These are phyloP conservation scores for Gymnopus androsaceus DNA, from an alignment of 1,284 basidiomycete species.

Conservation along the genomic window DNA sequence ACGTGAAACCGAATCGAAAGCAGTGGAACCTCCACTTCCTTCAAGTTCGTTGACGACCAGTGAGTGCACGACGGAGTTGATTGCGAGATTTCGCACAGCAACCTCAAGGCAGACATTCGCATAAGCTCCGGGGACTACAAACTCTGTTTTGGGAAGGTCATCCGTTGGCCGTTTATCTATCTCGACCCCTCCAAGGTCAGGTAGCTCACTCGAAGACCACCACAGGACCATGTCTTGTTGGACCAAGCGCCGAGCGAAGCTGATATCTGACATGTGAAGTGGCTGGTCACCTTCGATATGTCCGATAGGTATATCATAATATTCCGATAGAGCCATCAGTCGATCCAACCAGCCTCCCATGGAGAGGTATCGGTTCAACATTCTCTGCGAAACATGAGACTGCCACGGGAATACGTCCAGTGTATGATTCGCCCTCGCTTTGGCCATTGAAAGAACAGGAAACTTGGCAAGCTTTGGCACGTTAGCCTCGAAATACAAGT, in stretches of 20 bases:
- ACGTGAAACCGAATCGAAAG: slow-evolving; percentile 91
- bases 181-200: slow-evolving; percentile 94
- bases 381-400: slow-evolving; percentile 68
- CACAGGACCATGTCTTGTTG: slow-evolving; percentile 92
- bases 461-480: slow-evolving; percentile 80
- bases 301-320: slow-evolving; percentile 91
- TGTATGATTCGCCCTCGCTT: slow-evolving; percentile 71
- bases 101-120: slow-evolving; percentile 93
- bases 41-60: slow-evolving; percentile 96
- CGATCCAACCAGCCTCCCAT: slow-evolving; percentile 82
- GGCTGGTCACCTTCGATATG: slow-evolving; percentile 92
- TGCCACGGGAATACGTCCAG: slow-evolving; percentile 83
- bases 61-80: slow-evolving; percentile 94
- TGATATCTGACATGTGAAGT: slow-evolving; percentile 86
- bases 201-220: slow-evolving; percentile 92
- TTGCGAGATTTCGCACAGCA: slow-evolving; percentile 88
- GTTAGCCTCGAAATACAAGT: slow-evolving; percentile 80
- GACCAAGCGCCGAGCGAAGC: slow-evolving; percentile 84
- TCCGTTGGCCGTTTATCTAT: slow-evolving; percentile 80
- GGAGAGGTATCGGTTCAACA: slow-evolving; percentile 83
- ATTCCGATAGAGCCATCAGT: slow-evolving; percentile 82
- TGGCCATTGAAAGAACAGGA: slow-evolving; percentile 86
- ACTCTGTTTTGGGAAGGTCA: slow-evolving; percentile 85
- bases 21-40: slow-evolving; percentile 88
- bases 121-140: slow-evolving; percentile 85